A percentile compares a stretch with the other conserved stretches of the same genome.
Conservation (phyloP, 1,284 basidiomycete genomes). For the Malassezia vespertilionis region DNA sequence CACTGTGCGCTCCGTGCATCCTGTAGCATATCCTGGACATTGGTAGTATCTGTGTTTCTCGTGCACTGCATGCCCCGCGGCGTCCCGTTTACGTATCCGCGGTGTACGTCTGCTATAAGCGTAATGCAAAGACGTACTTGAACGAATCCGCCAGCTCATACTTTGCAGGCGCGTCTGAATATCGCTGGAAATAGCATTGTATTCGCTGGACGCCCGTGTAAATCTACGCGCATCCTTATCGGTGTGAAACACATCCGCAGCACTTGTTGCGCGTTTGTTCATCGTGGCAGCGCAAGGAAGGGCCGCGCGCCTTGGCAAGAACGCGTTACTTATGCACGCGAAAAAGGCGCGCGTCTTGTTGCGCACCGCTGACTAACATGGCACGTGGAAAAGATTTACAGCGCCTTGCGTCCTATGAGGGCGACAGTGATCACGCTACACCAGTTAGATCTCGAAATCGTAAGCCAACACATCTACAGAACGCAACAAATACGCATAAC, state of each 20-base stretch:
- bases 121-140: conserved; percentile 8
- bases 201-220: conserved; percentile 8
- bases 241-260: conserved; percentile 5
- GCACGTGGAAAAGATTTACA: too few species aligned
- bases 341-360: too few species aligned
- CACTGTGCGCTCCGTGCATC: neutral
- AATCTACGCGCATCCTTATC: conserved; percentile 1
- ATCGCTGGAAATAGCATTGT: conserved; percentile 10
- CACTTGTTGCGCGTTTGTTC: conserved; percentile 12
- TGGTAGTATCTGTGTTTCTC: neutral
- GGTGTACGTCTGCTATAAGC: conserved; percentile 15
- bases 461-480: conserved; percentile 28
- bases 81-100: conserved; percentile 6
- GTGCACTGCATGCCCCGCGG: neutral
- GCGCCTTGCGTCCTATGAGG: too few species aligned
- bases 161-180: conserved; percentile 13
- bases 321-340: neutral
- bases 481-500: neutral
- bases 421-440: too few species aligned
- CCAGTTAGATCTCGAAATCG: conserved; percentile 28
- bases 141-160: conserved; percentile 19
- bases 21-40: conserved; percentile 1
- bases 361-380: too few species aligned
- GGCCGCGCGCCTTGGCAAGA: neutral
- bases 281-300: neutral